Evolutionary conservation across 2,329 filamentous ascomycete genomes (phyloP).

Genomic region (Trichophyton equinum): DNA sequence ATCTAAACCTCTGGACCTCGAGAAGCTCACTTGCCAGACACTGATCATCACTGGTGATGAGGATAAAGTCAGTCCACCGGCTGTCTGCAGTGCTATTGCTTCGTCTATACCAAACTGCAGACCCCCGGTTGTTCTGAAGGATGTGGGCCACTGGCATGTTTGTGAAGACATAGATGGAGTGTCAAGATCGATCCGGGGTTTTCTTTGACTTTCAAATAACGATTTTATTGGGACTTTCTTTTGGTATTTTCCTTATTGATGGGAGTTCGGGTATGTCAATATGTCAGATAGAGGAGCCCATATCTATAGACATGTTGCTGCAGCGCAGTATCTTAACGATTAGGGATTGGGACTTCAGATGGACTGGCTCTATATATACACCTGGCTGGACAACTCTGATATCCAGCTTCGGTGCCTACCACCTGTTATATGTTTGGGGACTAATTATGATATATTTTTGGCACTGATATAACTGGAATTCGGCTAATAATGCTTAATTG

Average conservation of each 20-base stretch:
- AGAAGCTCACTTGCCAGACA: slow-evolving; percentile 22
- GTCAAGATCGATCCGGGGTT: neutral
- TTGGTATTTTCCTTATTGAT: too few relatives aligned
- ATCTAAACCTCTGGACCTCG: slow-evolving; percentile 22
- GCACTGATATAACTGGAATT: too few relatives aligned
- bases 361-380: neutral
- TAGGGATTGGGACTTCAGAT: too few relatives aligned
- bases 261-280: too few relatives aligned
- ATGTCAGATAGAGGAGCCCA: too few relatives aligned
- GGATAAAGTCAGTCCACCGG: slow-evolving; percentile 33
- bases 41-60: slow-evolving; percentile 37
- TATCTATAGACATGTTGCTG: too few relatives aligned
- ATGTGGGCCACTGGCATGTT: slow-evolving; percentile 40
- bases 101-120: slow-evolving; percentile 13
- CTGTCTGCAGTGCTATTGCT: slow-evolving; percentile 24
- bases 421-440: too few relatives aligned
- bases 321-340: too few relatives aligned
- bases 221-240: neutral
- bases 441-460: too few relatives aligned
- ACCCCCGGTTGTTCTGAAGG: slow-evolving; percentile 25
- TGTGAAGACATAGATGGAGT: slow-evolving; percentile 33
- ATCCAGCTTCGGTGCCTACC: neutral
- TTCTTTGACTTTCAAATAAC: neutral
- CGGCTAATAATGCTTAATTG: too few relatives aligned
- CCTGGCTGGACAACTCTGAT: neutral